Conservation (phyloP, 805 yeast species). For the Candida peoriensis region DNA sequence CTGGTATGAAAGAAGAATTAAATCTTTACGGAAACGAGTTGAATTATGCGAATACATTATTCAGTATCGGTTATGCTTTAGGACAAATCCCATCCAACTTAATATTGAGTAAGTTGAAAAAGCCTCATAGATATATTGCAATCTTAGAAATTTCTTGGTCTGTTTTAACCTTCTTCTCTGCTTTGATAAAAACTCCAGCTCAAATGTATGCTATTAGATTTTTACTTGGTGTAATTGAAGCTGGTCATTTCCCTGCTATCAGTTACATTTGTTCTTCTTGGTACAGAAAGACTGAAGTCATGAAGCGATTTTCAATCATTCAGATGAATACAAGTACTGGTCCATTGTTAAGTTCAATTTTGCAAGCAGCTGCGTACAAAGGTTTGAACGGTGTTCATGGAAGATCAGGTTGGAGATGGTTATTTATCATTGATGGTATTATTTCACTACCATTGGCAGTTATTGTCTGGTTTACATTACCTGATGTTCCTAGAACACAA, state of each 20-base stretch:
- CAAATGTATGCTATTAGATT: constrained; percentile 48
- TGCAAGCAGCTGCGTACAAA: constrained; percentile 7
- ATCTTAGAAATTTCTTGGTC: constrained; percentile 50
- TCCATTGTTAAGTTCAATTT: constrained; percentile 35
- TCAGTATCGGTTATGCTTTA: constrained; percentile 45
- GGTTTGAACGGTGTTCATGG: constrained; percentile 38
- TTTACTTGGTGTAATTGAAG: constrained; percentile 52
- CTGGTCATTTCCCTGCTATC: constrained; percentile 45
- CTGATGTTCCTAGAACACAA: constrained; percentile 44
- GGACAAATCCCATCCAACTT: constrained; percentile 52
- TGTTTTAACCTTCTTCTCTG: constrained; percentile 43
- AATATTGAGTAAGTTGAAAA: constrained; percentile 39
- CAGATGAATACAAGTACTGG: constrained; percentile 52
- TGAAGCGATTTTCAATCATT: constrained; percentile 48
- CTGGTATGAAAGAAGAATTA: constrained; percentile 45
- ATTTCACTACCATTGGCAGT: constrained; percentile 49
- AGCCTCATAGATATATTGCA: constrained; percentile 36
- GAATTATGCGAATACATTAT: constrained; percentile 47
- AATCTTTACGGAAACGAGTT: constrained; percentile 50
- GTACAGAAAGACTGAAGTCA: constrained; percentile 42
- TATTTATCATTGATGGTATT: constrained; percentile 69
- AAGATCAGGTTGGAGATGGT: constrained; percentile 76
- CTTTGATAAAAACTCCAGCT: constrained; percentile 32
- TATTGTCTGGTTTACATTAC: constrained; percentile 61
- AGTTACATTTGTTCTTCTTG: constrained; percentile 45